A percentile compares a stretch with the other conserved stretches of the same genome.
These are phyloP conservation scores for Pseudoturritis turrita DNA, from an alignment of 345 rosid species.

Conservation along the genomic window DNA sequence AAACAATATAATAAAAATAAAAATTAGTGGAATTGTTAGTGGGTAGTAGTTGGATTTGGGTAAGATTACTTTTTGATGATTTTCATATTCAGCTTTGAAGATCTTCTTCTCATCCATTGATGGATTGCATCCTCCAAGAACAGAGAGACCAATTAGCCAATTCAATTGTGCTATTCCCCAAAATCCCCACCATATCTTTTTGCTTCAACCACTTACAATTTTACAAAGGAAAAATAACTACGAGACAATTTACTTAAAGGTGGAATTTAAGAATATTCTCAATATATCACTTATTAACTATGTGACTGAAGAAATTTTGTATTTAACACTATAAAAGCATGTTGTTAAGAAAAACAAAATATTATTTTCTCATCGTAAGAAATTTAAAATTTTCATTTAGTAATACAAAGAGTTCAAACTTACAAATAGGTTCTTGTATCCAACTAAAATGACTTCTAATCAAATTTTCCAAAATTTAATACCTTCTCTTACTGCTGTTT, in stretches of 20 bases:
- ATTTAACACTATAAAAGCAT: too few relatives aligned
- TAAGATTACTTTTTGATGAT: slow-evolving; percentile 21
- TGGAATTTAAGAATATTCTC: slow-evolving; percentile 19
- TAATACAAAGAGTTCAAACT: not conserved
- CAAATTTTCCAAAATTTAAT: too few relatives aligned
- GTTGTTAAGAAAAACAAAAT: too few relatives aligned
- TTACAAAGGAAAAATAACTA: slow-evolving; percentile 6
- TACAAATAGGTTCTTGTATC: not conserved
- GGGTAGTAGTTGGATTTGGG: slow-evolving; percentile 36
- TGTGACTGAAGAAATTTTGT: not conserved
- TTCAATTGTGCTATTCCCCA: slow-evolving; percentile 25
- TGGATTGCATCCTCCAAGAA: slow-evolving; percentile 27
- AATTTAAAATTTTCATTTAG: not conserved
- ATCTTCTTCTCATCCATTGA: slow-evolving; percentile 34
- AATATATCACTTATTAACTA: slow-evolving; percentile 2
- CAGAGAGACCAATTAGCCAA: slow-evolving; percentile 26
- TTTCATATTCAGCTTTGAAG: slow-evolving; percentile 24
- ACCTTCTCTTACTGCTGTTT: too few relatives aligned
- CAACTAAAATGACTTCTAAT: too few relatives aligned
- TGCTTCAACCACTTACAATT: slow-evolving; percentile 23
- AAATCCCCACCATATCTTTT: slow-evolving; percentile 12
- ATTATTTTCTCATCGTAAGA: too few relatives aligned
- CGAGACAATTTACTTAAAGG: slow-evolving; percentile 8
- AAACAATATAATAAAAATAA: not conserved
- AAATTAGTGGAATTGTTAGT: slow-evolving; percentile 32